A percentile compares a stretch with the other conserved stretches of the same genome.
Conservation (phyloP, 2,329 filamentous ascomycete species). For the Scedosporium dehoogii region DNA sequence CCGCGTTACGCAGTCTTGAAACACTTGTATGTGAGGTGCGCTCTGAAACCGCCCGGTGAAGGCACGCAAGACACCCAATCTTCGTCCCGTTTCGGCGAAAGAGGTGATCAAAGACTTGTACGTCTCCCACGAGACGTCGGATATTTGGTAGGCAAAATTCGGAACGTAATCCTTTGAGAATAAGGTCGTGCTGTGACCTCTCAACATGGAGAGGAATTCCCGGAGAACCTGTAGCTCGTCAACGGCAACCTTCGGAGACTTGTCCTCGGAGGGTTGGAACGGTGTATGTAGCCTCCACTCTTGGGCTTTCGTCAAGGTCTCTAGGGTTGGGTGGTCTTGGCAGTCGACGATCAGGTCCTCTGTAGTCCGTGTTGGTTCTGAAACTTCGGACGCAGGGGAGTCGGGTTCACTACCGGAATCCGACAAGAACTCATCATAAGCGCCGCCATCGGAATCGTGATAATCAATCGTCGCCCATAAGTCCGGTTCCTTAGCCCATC, state of each 20-base stretch:
- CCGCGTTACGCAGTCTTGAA: constrained; percentile 52
- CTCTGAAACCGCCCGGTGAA: constrained; percentile 34
- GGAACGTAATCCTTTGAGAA: constrained; percentile 41
- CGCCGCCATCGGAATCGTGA: constrained; percentile 56
- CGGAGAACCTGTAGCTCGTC: constrained; percentile 65
- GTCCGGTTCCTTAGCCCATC: constrained; percentile 54
- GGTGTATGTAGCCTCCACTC: constrained; percentile 23
- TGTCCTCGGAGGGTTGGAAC: constrained; percentile 23
- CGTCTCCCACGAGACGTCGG: constrained; percentile 38
- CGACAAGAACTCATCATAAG: background rate
- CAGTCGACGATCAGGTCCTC: constrained; percentile 24
- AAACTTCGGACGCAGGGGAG: constrained; percentile 21
- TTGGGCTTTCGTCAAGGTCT: constrained; percentile 22
- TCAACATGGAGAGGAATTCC: constrained; percentile 78
- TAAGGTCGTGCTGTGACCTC: constrained; percentile 64
- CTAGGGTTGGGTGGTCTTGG: constrained; percentile 21
- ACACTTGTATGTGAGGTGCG: constrained; percentile 57
- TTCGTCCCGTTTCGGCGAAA: constrained; percentile 36
- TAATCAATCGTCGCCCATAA: constrained; percentile 67
- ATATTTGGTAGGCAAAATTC: constrained; percentile 32
- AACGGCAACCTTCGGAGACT: constrained; percentile 34
- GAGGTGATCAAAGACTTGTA: constrained; percentile 36
- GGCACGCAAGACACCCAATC: constrained; percentile 32
- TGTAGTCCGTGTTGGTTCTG: constrained; percentile 9
- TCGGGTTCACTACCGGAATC: constrained; percentile 22